Evolutionary conservation across 208 protist species (phyloP).

Genomic region (Wallacemonas sp.): DNA sequence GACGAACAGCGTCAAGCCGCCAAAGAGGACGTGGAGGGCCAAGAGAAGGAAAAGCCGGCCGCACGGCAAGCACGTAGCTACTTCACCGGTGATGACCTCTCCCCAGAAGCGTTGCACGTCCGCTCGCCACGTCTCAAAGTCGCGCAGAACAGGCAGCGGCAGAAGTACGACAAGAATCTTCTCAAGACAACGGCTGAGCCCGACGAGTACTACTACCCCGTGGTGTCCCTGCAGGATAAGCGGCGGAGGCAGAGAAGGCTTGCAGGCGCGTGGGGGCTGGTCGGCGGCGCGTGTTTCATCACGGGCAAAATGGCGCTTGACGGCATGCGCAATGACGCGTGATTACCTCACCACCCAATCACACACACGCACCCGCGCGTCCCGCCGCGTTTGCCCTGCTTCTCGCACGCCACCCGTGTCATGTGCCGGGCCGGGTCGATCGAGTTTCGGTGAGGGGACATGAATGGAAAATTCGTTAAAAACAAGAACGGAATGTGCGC

Average conservation of each 20-base stretch:
- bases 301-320: slow-evolving; percentile 4
- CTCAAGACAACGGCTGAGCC: slow-evolving; percentile 66
- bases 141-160: slow-evolving; percentile 48
- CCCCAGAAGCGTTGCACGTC: slow-evolving; percentile 46
- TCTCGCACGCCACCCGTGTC: no score
- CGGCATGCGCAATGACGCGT: slow-evolving; percentile 46
- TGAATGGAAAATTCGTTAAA: no score
- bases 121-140: slow-evolving; percentile 67
- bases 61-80: slow-evolving; percentile 69
- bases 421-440: no score
- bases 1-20: slow-evolving; percentile 51
- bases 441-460: no score
- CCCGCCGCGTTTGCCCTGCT: no score
- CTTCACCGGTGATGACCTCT: slow-evolving; percentile 63
- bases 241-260: slow-evolving; percentile 18
- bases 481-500: no score
- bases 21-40: slow-evolving; percentile 60
- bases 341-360: no score
- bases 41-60: slow-evolving; percentile 46
- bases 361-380: no score
- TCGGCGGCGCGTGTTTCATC: slow-evolving; percentile 3
- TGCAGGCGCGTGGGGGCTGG: slow-evolving; percentile 14
- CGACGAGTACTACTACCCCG: slow-evolving; percentile 71
- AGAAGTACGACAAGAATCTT: slow-evolving; percentile 57
- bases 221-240: slow-evolving; percentile 28